phyloP scores from a whole-genome alignment of 441 rosid genomes.

The Adansonia rubrostipa region DNA sequence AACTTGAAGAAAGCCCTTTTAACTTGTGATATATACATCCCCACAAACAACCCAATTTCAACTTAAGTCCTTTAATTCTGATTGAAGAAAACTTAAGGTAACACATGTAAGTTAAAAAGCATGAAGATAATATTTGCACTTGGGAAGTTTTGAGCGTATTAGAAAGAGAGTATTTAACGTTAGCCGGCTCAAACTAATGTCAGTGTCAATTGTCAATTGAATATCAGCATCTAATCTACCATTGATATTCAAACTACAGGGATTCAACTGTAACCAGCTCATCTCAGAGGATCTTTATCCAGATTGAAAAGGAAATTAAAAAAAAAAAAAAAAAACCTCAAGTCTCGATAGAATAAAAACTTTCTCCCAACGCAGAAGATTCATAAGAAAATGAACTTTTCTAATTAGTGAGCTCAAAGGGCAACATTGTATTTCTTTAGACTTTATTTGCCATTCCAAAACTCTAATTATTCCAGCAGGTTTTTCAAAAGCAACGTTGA shows the following conservation, averaged over 20 bases:
- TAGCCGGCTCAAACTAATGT: not conserved
- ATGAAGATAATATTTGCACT: too few species aligned
- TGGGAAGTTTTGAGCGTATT: not conserved
- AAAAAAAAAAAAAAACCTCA: too few species aligned
- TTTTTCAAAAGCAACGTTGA: not conserved
- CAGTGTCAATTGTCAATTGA: not conserved
- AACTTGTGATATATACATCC: not conserved
- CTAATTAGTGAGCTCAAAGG: not conserved
- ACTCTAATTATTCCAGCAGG: not conserved
- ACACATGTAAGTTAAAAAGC: too few species aligned
- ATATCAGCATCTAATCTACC: not conserved
- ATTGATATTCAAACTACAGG: not conserved
- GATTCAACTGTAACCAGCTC: not conserved
- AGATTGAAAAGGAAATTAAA: not conserved
- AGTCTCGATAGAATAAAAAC: not conserved
- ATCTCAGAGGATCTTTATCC: not conserved
- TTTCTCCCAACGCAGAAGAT: not conserved
- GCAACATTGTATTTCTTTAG: not conserved
- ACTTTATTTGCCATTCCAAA: not conserved
- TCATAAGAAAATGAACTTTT: not conserved
- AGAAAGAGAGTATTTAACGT: not conserved
- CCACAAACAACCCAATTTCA: too few species aligned
- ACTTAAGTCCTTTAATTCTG: too few species aligned
- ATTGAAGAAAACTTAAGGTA: too few species aligned
- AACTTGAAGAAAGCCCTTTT: not conserved